Evolutionary conservation across 2,329 filamentous ascomycete species (phyloP).

Genomic region (Paraconiothyrium brasiliense): DNA sequence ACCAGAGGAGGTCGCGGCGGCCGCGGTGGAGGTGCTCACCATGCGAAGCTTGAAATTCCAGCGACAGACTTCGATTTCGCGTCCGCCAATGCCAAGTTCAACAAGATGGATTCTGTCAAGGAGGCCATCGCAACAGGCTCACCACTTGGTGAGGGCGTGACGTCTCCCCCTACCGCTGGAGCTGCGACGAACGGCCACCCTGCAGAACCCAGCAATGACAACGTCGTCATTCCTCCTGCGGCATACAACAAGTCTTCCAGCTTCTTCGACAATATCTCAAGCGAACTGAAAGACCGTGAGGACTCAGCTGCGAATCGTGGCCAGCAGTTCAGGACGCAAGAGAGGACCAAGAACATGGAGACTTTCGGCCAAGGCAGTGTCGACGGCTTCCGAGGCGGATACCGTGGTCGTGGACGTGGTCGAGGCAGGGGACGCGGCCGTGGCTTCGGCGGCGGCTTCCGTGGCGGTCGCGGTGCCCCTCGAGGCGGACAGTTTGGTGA

Average conservation of each 20-base stretch:
- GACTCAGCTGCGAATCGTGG: conserved; percentile 73
- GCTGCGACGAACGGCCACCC: conserved; percentile 49
- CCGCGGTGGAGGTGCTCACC: conserved; percentile 57
- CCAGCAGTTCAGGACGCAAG: conserved; percentile 88
- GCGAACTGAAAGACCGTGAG: conserved; percentile 87
- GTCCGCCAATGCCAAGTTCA: conserved; percentile 85
- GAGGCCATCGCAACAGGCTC: conserved; percentile 84
- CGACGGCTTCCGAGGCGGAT: conserved; percentile 80
- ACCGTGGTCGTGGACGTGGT: conserved; percentile 80
- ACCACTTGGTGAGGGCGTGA: conserved; percentile 63
- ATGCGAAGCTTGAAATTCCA: conserved; percentile 84
- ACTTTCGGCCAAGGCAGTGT: conserved; percentile 98
- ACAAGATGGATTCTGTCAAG: conserved; percentile 86
- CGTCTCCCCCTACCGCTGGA: conserved; percentile 40
- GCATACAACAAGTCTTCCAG: conserved; percentile 88
- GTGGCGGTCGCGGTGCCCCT: conserved; percentile 45
- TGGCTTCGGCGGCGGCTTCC: conserved; percentile 51
- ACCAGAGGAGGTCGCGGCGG: conserved; percentile 61
- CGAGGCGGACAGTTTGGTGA: conserved; percentile 34
- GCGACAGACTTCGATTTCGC: conserved; percentile 93
- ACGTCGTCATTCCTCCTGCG: conserved; percentile 58
- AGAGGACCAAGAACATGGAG: conserved; percentile 95
- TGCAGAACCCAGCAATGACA: conserved; percentile 48
- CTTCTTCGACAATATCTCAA: conserved; percentile 99
- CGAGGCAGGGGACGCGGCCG: conserved; percentile 68